Evolutionary conservation across 164 flowering plant species (phyloP).

Genomic region (Magnolia officinalis): DNA sequence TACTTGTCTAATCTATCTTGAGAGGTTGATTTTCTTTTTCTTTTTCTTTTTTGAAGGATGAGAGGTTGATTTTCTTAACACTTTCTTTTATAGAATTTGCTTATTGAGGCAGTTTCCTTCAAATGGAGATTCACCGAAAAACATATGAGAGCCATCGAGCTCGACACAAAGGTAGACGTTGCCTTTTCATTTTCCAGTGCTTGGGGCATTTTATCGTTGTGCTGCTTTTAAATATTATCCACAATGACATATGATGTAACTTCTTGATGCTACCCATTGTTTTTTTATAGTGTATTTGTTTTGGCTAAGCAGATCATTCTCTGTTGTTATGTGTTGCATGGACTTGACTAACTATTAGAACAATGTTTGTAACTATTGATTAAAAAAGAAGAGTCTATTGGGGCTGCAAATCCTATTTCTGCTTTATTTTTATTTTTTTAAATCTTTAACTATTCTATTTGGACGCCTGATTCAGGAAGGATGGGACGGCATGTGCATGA

Average conservation of each 20-base stretch:
- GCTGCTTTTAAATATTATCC: background rate
- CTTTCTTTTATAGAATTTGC: slow-evolving; percentile 44
- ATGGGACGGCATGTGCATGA: too few relatives aligned
- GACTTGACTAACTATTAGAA: background rate
- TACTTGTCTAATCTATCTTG: slow-evolving; percentile 1
- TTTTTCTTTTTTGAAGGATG: too few relatives aligned
- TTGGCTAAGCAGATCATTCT: too few relatives aligned
- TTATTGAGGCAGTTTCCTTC: slow-evolving; percentile 57
- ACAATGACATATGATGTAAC: background rate
- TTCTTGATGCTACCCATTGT: background rate
- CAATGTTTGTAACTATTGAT: too few relatives aligned
- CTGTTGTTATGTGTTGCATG: background rate
- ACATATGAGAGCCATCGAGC: slow-evolving; percentile 61
- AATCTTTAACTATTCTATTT: too few relatives aligned
- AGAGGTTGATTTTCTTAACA: background rate
- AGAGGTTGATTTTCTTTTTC: too few relatives aligned
- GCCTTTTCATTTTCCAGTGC: background rate
- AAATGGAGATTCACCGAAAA: slow-evolving; percentile 59
- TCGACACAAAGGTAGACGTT: slow-evolving; percentile 65
- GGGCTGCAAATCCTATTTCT: too few relatives aligned
- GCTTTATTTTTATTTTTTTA: too few relatives aligned
- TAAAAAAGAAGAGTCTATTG: too few relatives aligned
- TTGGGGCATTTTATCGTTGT: background rate
- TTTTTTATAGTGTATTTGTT: background rate
- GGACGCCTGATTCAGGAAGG: too few relatives aligned